Percentiles rank a stretch among this genome's conserved stretches.
Conservation (phyloP, 2,329 filamentous ascomycete species). For the Pyrenophora graminea region DNA sequence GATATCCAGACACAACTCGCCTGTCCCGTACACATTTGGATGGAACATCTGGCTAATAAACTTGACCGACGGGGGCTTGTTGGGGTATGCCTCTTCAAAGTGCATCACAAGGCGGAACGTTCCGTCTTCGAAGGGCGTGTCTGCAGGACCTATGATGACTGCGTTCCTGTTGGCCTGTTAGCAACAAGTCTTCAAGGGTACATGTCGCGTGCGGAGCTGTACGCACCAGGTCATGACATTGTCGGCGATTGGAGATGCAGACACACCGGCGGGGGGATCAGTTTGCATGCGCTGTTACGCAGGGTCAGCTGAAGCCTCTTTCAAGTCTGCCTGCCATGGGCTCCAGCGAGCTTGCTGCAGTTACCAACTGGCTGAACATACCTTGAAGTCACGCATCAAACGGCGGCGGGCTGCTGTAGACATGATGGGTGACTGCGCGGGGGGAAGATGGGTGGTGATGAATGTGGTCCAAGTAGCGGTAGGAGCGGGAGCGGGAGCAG, state of each 20-base stretch:
- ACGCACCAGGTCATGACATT: constrained; percentile 95
- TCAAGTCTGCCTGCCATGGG: not conserved
- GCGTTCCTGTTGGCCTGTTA: constrained; percentile 73
- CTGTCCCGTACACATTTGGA: constrained; percentile 96
- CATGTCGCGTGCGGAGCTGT: constrained; percentile 36
- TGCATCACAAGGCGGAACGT: constrained; percentile 98
- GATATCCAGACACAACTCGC: constrained; percentile 95
- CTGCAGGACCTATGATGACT: constrained; percentile 94
- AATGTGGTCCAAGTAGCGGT: not conserved
- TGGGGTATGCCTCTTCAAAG: constrained; percentile 98
- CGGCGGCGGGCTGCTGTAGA: constrained; percentile 94
- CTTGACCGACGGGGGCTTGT: constrained; percentile 96
- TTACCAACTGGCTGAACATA: constrained; percentile 51
- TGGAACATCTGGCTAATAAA: constrained; percentile 99
- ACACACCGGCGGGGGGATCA: constrained; percentile 94
- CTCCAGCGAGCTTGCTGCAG: constrained; percentile 3
- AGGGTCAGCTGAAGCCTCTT: constrained; percentile 14
- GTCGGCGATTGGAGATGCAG: constrained; percentile 91
- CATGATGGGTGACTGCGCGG: constrained; percentile 54
- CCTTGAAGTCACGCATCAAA: constrained; percentile 99
- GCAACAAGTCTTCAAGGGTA: constrained; percentile 3
- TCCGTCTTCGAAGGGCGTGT: constrained; percentile 97
- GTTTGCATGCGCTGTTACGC: constrained; percentile 89
- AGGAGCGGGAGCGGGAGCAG: not conserved
- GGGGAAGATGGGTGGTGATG: not conserved